Evolutionary conservation across 176 grass and related monocot genomes (phyloP), one percentile per base, ranked within the genome.

Genomic region (Eragrostis curvula): DNA sequence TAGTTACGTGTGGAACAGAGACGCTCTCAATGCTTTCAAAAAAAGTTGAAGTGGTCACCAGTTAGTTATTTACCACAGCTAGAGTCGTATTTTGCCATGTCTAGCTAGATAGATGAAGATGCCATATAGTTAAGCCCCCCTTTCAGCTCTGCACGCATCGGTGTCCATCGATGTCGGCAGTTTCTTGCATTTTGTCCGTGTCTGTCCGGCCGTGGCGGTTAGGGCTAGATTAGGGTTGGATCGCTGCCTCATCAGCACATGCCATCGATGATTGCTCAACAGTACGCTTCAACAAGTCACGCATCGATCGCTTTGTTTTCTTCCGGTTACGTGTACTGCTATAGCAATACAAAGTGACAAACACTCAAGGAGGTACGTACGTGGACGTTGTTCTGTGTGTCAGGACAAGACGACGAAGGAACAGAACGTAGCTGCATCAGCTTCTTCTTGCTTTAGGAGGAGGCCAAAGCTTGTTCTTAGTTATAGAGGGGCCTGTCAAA

Each of bases 231-330:
- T 44, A 80, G 47, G 21, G 62, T 55, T 12, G 13, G 32, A 30
- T 74, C 30, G 25, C 27, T 40, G 63, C 63, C 30, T 68, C 47
- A 10, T 61, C 24, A 36, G 32, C 32, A 55, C 77, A 55, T 80
- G 77, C 63, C 63, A 55, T 36, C 6, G 30, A 80, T 80, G 77
- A 68, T 68, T 79, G 77, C 64, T 50, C 4, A 55, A 68, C 48
- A 79, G 77, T 25, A 42, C 8, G n/a, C 3, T 44, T 69, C 36
- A 18, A 24, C 42, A 69, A n/a, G 66, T 24, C 58, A 14, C 8
- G 24, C 30, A 68, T 55, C 63, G 13, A 2, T 55, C 8, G 20
- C 3, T 15, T 79, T 79, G 77, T 66, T 67, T 24, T 32, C 46
- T 52, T 52, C 61, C 18, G 18, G 18, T 40, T 40, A 67, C 46